A percentile compares a stretch with the other conserved stretches of the same genome.
These are phyloP conservation scores for Collybiopsis luxurians DNA, from an alignment of 768 basidiomycete species.

Conservation along the genomic window DNA sequence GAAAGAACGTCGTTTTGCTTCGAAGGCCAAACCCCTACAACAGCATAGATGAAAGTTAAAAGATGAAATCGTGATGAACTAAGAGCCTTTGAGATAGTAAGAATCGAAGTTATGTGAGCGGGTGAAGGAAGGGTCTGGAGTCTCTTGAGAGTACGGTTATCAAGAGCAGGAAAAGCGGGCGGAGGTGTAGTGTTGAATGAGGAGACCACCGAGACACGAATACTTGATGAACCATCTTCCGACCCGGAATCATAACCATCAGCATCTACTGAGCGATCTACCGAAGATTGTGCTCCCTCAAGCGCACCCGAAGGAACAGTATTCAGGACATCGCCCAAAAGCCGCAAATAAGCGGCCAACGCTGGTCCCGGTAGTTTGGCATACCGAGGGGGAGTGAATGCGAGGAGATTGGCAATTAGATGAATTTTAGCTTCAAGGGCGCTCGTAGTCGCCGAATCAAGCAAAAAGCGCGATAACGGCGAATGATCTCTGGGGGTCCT, in stretches of 20 bases:
- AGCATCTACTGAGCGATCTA: not conserved
- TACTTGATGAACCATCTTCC: slow-evolving; percentile 30
- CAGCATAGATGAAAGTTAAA: slow-evolving; percentile 46
- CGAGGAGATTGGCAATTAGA: slow-evolving; percentile 68
- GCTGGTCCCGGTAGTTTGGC: slow-evolving; percentile 40
- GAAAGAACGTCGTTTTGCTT: slow-evolving; percentile 58
- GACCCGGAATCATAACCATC: slow-evolving; percentile 23
- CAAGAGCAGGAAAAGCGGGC: slow-evolving; percentile 39
- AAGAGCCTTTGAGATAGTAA: slow-evolving; percentile 36
- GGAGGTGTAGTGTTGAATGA: slow-evolving; percentile 23
- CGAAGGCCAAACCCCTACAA: slow-evolving; percentile 60
- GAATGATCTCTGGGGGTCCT: not conserved
- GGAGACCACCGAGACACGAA: slow-evolving; percentile 36
- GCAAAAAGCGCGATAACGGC: slow-evolving; percentile 16
- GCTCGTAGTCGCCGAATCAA: slow-evolving; percentile 19
- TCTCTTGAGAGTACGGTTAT: slow-evolving; percentile 60
- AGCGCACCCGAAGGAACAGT: slow-evolving; percentile 51
- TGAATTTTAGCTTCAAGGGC: slow-evolving; percentile 43
- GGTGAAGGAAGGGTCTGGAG: slow-evolving; percentile 54
- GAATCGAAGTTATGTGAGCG: slow-evolving; percentile 51
- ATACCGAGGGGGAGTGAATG: slow-evolving; percentile 66
- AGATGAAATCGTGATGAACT: not conserved
- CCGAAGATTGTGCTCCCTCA: slow-evolving; percentile 28
- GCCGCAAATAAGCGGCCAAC: slow-evolving; percentile 50
- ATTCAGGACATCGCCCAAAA: slow-evolving; percentile 51